phyloP scores from a whole-genome alignment of 2,329 filamentous ascomycete genomes.

The Grosmannia serpens region DNA sequence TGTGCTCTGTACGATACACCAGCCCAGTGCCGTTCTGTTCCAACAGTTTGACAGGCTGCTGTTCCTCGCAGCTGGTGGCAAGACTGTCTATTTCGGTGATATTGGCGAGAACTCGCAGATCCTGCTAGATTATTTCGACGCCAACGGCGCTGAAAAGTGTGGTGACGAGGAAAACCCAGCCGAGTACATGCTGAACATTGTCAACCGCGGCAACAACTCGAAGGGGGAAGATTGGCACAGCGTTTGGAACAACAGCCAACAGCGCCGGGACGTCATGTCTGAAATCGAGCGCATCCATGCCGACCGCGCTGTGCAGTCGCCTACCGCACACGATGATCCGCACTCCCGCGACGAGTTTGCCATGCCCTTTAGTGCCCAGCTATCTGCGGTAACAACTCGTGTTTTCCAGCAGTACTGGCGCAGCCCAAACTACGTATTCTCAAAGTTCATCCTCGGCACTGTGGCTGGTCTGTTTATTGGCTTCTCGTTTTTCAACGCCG shows the following conservation, averaged over 20 bases:
- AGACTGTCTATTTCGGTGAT: constrained; percentile 68
- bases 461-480: constrained; percentile 64
- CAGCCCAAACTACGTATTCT: constrained; percentile 77
- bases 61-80: constrained; percentile 64
- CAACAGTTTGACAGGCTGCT: constrained; percentile 77
- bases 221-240: constrained; percentile 53
- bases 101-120: constrained; percentile 58
- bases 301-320: constrained; percentile 20
- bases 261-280: constrained; percentile 41
- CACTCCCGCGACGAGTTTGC: constrained; percentile 63
- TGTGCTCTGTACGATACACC: constrained; percentile 94
- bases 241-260: constrained; percentile 46
- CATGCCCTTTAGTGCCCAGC: constrained; percentile 57
- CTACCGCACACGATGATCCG: constrained; percentile 31
- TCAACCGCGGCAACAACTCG: constrained; percentile 44
- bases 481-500: constrained; percentile 64
- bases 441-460: constrained; percentile 59
- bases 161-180: constrained; percentile 64
- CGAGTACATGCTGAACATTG: constrained; percentile 64
- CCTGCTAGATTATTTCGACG: constrained; percentile 66
- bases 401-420: constrained; percentile 91
- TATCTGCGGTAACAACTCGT: constrained; percentile 55
- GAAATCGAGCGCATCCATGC: constrained; percentile 42
- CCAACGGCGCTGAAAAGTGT: constrained; percentile 54
- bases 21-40: constrained; percentile 92